Evolutionary conservation across 1,284 basidiomycete species (phyloP).

Genomic region (Sporisorium sorghi): DNA sequence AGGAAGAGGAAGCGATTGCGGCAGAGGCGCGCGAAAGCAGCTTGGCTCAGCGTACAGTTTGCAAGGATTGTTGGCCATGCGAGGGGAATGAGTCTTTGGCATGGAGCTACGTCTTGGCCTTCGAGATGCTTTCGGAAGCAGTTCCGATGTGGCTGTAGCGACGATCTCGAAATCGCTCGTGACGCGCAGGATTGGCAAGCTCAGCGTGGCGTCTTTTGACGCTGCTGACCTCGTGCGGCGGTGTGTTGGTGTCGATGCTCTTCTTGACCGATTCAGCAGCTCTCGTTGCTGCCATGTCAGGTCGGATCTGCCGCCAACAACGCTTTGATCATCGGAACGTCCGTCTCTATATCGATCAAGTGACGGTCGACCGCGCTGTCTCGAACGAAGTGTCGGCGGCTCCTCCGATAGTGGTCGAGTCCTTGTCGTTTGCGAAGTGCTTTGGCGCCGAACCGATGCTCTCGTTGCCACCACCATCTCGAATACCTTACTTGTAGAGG

Average conservation of each 20-base stretch:
- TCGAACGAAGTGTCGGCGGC: neutral
- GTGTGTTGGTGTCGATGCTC: neutral
- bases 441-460: constrained; percentile 8
- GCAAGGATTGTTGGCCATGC: neutral
- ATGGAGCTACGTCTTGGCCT: constrained; percentile 1
- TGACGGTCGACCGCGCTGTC: constrained; percentile 5
- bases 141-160: neutral
- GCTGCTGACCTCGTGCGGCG: constrained; percentile 5
- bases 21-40: constrained; percentile 32
- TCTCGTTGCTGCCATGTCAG: constrained; percentile 30
- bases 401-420: neutral
- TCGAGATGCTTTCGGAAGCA: neutral
- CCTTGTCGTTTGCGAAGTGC: neutral
- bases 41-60: constrained; percentile 29
- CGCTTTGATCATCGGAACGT: neutral
- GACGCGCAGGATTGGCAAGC: constrained; percentile 14
- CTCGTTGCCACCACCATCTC: constrained; percentile 21
- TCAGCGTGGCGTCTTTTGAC: neutral
- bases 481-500: neutral
- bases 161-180: constrained; percentile 14
- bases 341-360: neutral
- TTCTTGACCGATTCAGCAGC: constrained; percentile 2
- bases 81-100: neutral
- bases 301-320: neutral
- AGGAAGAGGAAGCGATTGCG: constrained; percentile 25